A percentile compares a stretch with the other conserved stretches of the same genome.
These are phyloP conservation scores for Phytophthora niederhauseri DNA, from an alignment of 352 stramenopile genomes.

Conservation along the genomic window DNA sequence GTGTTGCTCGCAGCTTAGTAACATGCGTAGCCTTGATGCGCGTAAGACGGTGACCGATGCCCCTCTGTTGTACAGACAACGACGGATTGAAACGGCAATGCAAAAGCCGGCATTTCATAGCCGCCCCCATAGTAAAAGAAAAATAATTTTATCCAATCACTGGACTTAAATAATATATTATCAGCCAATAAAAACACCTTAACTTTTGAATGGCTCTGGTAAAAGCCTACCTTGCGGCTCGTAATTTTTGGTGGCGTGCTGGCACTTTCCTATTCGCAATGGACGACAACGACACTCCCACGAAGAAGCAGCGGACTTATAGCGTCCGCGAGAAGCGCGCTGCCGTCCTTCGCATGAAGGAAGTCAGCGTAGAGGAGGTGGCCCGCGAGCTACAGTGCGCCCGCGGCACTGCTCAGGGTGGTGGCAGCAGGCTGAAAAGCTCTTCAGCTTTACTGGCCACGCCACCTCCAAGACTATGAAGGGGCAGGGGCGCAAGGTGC, in stretches of 20 bases:
- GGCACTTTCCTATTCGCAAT: neutral
- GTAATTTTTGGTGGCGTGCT: slow-evolving; percentile 4
- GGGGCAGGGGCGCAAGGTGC: neutral
- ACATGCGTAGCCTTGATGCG: too few relatives aligned
- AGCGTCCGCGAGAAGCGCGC: neutral
- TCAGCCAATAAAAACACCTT: neutral
- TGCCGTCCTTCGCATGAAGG: neutral
- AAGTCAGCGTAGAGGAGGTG: neutral
- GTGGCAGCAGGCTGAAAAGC: neutral
- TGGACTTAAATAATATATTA: neutral
- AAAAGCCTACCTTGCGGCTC: neutral
- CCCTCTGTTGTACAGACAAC: too few relatives aligned
- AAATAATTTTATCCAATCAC: neutral
- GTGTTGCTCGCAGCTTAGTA: too few relatives aligned
- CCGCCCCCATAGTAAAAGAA: neutral
- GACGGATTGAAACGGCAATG: too few relatives aligned
- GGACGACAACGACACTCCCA: neutral
- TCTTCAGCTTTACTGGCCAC: neutral
- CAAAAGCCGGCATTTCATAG: too few relatives aligned
- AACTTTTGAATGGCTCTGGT: neutral
- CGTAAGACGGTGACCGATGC: too few relatives aligned
- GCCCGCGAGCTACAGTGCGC: neutral
- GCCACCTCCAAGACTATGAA: neutral
- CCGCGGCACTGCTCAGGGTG: neutral
- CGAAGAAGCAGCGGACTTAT: neutral